phyloP scores from a whole-genome alignment of 805 yeast genomes.

The Sungouiozyma intestinalis region DNA sequence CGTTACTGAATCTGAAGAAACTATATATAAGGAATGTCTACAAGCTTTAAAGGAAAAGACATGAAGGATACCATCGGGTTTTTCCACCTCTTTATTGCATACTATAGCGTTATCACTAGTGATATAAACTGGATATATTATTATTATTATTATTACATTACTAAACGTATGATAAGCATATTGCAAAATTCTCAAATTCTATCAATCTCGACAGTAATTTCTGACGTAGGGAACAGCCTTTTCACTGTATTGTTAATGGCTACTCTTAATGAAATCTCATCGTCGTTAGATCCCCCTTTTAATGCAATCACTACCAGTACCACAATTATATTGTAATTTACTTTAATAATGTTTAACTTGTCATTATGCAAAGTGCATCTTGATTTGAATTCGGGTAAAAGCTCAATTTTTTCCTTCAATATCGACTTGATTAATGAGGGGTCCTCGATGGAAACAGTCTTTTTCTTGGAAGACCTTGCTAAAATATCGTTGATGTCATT shows the following conservation, averaged over 20 bases:
- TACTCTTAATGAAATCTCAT: conserved; percentile 43
- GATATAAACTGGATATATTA: not conserved
- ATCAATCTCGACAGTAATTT: conserved; percentile 27
- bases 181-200: conserved; percentile 4
- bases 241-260: conserved; percentile 23
- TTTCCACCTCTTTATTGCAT: not conserved
- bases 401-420: conserved; percentile 37
- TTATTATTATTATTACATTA: not conserved
- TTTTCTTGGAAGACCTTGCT: conserved; percentile 9
- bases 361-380: conserved; percentile 35
- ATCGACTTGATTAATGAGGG: conserved; percentile 25
- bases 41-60: conserved; percentile 36
- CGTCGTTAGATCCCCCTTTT: conserved; percentile 65
- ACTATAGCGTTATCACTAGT: not conserved
- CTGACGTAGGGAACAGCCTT: conserved; percentile 15
- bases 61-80: not conserved
- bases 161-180: not conserved
- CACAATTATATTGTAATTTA: conserved; percentile 50
- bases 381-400: conserved; percentile 42
- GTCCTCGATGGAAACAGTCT: conserved; percentile 9
- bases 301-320: conserved; percentile 45
- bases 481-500: conserved; percentile 1
- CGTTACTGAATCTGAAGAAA: conserved; percentile 17
- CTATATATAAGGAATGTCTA: conserved; percentile 36
- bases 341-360: conserved; percentile 44